phyloP scores from a whole-genome alignment of 2,329 filamentous ascomycete species.

The Stachybotrys chlorohalonatus region DNA sequence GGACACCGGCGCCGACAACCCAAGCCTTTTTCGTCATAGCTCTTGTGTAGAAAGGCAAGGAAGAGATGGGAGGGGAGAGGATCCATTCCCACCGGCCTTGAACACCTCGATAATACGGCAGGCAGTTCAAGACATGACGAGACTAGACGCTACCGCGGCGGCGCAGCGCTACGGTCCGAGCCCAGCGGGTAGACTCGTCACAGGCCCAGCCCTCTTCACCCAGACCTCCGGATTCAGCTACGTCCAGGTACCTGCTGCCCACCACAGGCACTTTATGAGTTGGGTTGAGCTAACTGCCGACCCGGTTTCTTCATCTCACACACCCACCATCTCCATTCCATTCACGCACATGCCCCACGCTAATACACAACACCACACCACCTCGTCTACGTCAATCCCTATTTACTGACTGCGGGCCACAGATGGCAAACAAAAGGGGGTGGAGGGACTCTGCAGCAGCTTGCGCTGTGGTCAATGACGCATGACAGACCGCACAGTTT shows the following conservation, averaged over 20 bases:
- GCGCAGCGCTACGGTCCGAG: not conserved
- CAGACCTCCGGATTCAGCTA: constrained; percentile 8
- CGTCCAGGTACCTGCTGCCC: not conserved
- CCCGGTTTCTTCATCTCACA: not conserved
- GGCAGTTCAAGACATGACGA: not conserved
- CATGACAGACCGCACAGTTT: too few species aligned
- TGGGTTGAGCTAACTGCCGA: not conserved
- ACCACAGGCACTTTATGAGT: not conserved
- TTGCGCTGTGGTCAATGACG: too few species aligned
- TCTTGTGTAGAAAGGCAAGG: not conserved
- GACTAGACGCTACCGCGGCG: not conserved
- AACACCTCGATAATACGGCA: not conserved
- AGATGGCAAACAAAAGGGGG: too few species aligned
- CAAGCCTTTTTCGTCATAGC: not conserved
- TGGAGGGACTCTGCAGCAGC: too few species aligned
- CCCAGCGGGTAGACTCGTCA: not conserved
- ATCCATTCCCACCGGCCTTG: not conserved
- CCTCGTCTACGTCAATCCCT: not conserved
- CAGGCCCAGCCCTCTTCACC: constrained; percentile 3
- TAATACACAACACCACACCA: not conserved
- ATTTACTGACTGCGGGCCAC: not conserved
- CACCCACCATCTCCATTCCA: not conserved
- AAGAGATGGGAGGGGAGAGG: not conserved
- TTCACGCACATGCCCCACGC: not conserved
- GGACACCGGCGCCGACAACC: not conserved